Evolutionary conservation across 2,329 filamentous ascomycete species (phyloP), one percentile per base, ranked within the genome.

Genomic region (Alternaria triticina): DNA sequence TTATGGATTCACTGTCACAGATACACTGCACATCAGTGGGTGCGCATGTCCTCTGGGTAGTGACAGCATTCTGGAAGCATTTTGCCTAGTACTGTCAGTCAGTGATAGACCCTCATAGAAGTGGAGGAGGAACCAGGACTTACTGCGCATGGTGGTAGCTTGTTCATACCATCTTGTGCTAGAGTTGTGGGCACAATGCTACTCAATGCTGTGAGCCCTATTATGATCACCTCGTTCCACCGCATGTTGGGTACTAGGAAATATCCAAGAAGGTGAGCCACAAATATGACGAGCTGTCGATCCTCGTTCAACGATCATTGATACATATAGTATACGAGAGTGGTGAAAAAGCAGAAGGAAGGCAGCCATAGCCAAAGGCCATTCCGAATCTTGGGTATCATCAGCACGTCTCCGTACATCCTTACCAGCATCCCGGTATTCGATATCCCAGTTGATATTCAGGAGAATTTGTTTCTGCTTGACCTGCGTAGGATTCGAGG

Each of bases 21-120:
- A 70, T 64, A 36, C 65, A 70, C 20, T 45, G 57, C 6, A 25
- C 40, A 45, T 70, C 57, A 17, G 57, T 54, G 8, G 61, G 50
- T 17, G 40, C 20, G 51, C 68, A 70, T 10, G 30, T 22, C 6
- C 11, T 23, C 22, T 64, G 61, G 6, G 60, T 30, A 17, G 33
- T 15, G 25, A 66, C 20, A 17, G 30, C 46, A 9, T 30, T 44
- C 44, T 54, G n/a, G 6, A 59, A 49, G n/a, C 60, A 66, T 46
- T 40, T 11, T 7, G 27, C 28, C 59, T 61, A 11, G 9, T 20
- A n/a, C 15, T 12, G 25, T 59, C 49, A 59, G 25, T 59, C 49
- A 59, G 50, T 33, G 15, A 8, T 15, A 9, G 3, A 5, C 20
- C 25, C 40, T 23, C n/a, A 22, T 27, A 23, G 22, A 15, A 13